Conservation (phyloP, 257 asterid genomes). For the Cordia subcordata region DNA sequence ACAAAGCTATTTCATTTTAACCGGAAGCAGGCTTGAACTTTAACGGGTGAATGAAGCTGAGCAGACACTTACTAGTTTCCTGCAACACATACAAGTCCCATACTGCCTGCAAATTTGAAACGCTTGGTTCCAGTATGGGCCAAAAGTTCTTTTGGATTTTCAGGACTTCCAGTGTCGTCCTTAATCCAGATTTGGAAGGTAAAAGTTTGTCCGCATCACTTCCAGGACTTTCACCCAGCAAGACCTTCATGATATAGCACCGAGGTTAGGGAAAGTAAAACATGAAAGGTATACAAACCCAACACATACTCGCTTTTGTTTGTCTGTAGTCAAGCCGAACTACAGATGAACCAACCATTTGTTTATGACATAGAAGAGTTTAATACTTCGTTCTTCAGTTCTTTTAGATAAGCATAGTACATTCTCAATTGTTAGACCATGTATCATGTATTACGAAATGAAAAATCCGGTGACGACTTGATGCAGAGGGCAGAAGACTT, state of each 20-base stretch:
- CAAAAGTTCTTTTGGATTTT: conserved; percentile 71
- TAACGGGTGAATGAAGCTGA: conserved; percentile 14
- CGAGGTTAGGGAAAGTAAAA: conserved; percentile 16
- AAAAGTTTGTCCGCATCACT: conserved; percentile 32
- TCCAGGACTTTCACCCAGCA: conserved; percentile 69
- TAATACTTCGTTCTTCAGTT: no score
- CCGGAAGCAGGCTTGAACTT: conserved; percentile 3
- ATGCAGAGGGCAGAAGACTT: no score
- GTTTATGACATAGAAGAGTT: no score
- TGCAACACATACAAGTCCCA: conserved; percentile 46
- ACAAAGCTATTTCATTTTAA: background rate
- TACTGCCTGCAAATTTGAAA: conserved; percentile 41
- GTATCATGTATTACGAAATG: no score
- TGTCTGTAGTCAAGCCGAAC: no score
- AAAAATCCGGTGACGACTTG: no score
- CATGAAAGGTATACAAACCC: background rate
- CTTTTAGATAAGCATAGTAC: no score
- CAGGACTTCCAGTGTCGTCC: conserved; percentile 62
- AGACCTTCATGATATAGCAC: conserved; percentile 52
- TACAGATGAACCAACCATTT: no score
- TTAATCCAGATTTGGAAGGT: conserved; percentile 74
- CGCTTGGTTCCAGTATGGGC: conserved; percentile 53
- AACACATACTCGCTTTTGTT: no score
- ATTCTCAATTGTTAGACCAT: no score
- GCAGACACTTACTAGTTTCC: conserved; percentile 52